Conservation (phyloP, 2,329 filamentous ascomycete species). For the Fusarium brevicatenulatum region DNA sequence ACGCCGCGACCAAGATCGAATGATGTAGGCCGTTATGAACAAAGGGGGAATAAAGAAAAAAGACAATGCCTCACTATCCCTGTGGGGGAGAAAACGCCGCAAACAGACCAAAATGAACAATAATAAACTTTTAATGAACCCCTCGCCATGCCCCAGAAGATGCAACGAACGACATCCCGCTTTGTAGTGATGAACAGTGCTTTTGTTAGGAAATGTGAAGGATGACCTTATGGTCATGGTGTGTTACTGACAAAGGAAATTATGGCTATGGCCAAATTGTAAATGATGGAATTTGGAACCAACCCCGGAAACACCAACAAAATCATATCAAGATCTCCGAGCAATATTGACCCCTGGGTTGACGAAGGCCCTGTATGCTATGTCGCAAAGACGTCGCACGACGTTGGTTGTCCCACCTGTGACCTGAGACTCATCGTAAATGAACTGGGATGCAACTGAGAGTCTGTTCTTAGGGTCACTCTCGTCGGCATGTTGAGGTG, state of each 20-base stretch:
- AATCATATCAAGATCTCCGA: slow-evolving; percentile 35
- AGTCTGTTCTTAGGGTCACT: slow-evolving; percentile 73
- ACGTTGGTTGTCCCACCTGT: slow-evolving; percentile 79
- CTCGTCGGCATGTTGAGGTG: slow-evolving; percentile 71
- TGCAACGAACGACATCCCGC: slow-evolving; percentile 37
- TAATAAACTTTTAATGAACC: slow-evolving; percentile 44
- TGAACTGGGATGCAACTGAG: slow-evolving; percentile 75
- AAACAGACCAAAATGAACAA: slow-evolving; percentile 26
- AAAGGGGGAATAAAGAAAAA: slow-evolving; percentile 29
- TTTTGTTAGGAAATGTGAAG: slow-evolving; percentile 32
- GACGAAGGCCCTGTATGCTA: slow-evolving; percentile 70
- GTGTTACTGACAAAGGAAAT: slow-evolving; percentile 38
- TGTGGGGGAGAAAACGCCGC: slow-evolving; percentile 41
- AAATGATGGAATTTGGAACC: neutral
- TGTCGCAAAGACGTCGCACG: slow-evolving; percentile 74
- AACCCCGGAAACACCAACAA: neutral
- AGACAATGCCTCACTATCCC: slow-evolving; percentile 37
- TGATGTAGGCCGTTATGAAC: slow-evolving; percentile 34
- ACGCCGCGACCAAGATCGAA: slow-evolving; percentile 36
- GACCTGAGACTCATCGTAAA: slow-evolving; percentile 70
- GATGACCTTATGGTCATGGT: slow-evolving; percentile 9
- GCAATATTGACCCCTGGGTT: slow-evolving; percentile 62
- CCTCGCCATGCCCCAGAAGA: slow-evolving; percentile 50
- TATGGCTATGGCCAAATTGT: slow-evolving; percentile 5
- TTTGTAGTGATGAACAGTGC: slow-evolving; percentile 28